Conservation (phyloP, 2,329 filamentous ascomycete species). For the Verticillium nubilum region DNA sequence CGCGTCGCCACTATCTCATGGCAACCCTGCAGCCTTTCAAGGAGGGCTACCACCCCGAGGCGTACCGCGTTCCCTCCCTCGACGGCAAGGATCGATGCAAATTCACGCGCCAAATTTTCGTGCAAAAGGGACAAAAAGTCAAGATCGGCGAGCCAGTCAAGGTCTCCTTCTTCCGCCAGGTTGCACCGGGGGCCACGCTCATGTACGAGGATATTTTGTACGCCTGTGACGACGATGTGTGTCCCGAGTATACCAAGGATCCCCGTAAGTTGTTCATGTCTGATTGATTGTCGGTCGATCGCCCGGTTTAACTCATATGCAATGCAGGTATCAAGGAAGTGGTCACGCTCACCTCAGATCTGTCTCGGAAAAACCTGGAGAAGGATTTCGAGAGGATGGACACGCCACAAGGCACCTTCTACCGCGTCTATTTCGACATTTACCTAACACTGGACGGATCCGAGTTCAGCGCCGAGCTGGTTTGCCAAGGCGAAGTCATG, state of each 20-base stretch:
- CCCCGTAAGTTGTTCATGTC: slow-evolving; percentile 66
- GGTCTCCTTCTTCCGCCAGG: slow-evolving; percentile 97
- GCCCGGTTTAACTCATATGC: neutral
- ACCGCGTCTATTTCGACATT: slow-evolving; percentile 73
- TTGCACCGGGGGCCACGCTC: slow-evolving; percentile 90
- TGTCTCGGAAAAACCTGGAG: slow-evolving; percentile 96
- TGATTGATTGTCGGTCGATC: neutral
- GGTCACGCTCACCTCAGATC: slow-evolving; percentile 92
- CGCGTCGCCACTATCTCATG: slow-evolving; percentile 97
- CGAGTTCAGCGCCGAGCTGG: slow-evolving; percentile 95
- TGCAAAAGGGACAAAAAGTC: slow-evolving; percentile 96
- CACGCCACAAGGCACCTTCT: slow-evolving; percentile 93
- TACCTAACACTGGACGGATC: slow-evolving; percentile 95
- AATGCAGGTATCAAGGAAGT: slow-evolving; percentile 91
- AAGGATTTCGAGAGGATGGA: slow-evolving; percentile 99
- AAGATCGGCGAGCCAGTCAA: slow-evolving; percentile 99
- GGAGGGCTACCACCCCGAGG: slow-evolving; percentile 96
- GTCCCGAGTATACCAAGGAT: slow-evolving; percentile 98
- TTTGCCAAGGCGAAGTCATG: slow-evolving; percentile 99
- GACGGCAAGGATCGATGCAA: slow-evolving; percentile 98
- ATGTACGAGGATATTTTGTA: slow-evolving; percentile 99
- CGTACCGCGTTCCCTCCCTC: slow-evolving; percentile 92
- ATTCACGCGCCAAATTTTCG: slow-evolving; percentile 96
- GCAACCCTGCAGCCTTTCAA: slow-evolving; percentile 98
- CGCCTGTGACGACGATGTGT: slow-evolving; percentile 95